Percentiles rank a stretch among this genome's conserved stretches.
phyloP scores from a whole-genome alignment of 495 filamentous ascomycete species.

The Penicillium cinerascens region DNA sequence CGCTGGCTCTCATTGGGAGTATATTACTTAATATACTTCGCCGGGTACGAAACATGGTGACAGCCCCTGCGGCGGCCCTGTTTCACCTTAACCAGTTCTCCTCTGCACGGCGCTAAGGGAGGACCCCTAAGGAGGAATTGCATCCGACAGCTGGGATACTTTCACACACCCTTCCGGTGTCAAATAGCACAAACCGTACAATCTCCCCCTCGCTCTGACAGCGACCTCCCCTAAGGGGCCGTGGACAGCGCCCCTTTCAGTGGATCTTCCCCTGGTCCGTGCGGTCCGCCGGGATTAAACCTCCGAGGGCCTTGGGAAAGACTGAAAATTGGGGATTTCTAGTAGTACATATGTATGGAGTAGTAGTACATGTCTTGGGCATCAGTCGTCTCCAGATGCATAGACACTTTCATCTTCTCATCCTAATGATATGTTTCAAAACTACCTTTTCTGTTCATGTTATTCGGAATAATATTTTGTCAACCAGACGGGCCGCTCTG shows the following conservation, averaged over 20 bases:
- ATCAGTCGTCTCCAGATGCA: too few relatives aligned
- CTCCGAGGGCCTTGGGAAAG: not conserved
- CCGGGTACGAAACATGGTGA: slow-evolving; percentile 3
- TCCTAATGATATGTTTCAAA: too few relatives aligned
- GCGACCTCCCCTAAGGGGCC: not conserved
- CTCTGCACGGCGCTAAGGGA: not conserved
- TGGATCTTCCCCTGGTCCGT: slow-evolving; percentile 3
- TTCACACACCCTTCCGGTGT: not conserved
- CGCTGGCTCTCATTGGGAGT: not conserved
- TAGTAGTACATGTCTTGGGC: too few relatives aligned
- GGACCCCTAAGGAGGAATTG: not conserved
- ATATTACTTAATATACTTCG: not conserved
- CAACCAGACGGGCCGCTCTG: too few relatives aligned
- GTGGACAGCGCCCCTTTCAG: not conserved
- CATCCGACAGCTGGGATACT: not conserved
- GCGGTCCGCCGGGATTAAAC: slow-evolving; percentile 8
- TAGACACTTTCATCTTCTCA: too few relatives aligned
- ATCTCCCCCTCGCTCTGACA: not conserved
- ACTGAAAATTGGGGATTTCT: not conserved
- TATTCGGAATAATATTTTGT: too few relatives aligned
- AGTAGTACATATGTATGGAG: not conserved
- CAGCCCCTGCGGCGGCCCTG: slow-evolving; percentile 5
- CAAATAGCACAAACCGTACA: not conserved
- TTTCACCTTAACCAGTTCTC: not conserved
- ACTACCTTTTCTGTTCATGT: too few relatives aligned